Conservation (phyloP, 148 eudicot species). For the Chenopodium quinoa region DNA sequence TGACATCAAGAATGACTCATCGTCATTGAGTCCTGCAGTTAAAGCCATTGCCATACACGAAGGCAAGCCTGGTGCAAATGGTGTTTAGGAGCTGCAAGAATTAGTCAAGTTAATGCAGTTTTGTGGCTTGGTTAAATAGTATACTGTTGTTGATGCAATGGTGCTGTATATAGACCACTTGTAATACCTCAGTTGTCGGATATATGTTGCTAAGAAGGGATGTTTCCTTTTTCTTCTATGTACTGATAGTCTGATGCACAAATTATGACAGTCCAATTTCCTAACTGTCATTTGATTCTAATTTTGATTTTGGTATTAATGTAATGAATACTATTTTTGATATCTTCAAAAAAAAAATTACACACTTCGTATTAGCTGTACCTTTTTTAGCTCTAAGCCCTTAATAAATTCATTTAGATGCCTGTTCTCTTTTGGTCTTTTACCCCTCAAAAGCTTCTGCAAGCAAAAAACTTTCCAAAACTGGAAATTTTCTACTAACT, state of each 20-base stretch:
- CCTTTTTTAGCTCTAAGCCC: too few relatives aligned
- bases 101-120: background rate
- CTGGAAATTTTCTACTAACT: too few relatives aligned
- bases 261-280: background rate
- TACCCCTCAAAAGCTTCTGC: background rate
- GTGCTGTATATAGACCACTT: background rate
- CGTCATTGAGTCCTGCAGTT: constrained; percentile 39
- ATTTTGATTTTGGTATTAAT: background rate
- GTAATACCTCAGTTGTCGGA: background rate
- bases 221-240: background rate
- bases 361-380: too few relatives aligned
- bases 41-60: constrained; percentile 38
- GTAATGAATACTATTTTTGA: background rate
- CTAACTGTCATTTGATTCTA: background rate
- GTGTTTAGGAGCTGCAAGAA: constrained; percentile 1
- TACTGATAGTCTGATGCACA: background rate
- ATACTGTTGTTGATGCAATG: background rate
- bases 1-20: constrained; percentile 27
- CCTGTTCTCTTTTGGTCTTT: background rate
- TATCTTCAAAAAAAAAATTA: too few relatives aligned
- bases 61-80: constrained; percentile 18
- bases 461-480: background rate
- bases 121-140: background rate
- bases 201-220: background rate
- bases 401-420: too few relatives aligned